Conservation (phyloP, 139 green algal genomes). For the Chara braunii region DNA sequence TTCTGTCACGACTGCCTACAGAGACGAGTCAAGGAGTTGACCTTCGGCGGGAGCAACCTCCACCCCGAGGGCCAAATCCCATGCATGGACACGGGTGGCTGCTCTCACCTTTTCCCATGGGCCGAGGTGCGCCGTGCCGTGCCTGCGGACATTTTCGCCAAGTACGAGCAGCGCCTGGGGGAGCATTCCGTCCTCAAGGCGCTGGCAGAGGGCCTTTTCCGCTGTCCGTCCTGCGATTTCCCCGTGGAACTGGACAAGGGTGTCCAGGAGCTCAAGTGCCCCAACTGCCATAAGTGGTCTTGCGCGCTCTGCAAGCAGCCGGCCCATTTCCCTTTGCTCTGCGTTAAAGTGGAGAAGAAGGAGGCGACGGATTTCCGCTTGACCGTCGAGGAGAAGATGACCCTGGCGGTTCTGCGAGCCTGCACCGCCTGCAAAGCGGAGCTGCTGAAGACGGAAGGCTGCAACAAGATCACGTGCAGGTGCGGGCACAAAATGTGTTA, state of each 20-base stretch:
- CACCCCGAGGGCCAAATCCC: background rate
- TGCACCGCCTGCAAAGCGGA: constrained; percentile 1
- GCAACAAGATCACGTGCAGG: constrained; percentile 7
- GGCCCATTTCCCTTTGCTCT: background rate
- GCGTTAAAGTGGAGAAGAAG: background rate
- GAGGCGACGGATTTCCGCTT: background rate
- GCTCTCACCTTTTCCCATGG: no score
- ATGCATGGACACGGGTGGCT: constrained; percentile 11
- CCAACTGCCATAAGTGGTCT: background rate
- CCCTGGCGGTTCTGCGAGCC: background rate
- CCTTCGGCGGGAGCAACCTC: background rate
- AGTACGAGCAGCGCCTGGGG: background rate
- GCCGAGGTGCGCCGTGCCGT: background rate
- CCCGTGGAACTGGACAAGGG: background rate
- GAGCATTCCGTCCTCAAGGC: background rate
- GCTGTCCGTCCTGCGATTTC: constrained; percentile 1
- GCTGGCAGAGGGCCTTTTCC: background rate
- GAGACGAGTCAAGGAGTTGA: constrained; percentile 6
- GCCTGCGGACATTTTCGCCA: background rate
- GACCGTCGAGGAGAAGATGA: constrained; percentile 2
- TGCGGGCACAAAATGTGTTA: background rate
- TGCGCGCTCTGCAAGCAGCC: background rate
- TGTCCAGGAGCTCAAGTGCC: background rate
- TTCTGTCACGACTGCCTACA: constrained; percentile 13
- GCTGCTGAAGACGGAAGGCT: background rate